These are phyloP conservation scores for Microascus cirrosus DNA, from an alignment of 2,329 filamentous ascomycete genomes.

Conservation along the genomic window DNA sequence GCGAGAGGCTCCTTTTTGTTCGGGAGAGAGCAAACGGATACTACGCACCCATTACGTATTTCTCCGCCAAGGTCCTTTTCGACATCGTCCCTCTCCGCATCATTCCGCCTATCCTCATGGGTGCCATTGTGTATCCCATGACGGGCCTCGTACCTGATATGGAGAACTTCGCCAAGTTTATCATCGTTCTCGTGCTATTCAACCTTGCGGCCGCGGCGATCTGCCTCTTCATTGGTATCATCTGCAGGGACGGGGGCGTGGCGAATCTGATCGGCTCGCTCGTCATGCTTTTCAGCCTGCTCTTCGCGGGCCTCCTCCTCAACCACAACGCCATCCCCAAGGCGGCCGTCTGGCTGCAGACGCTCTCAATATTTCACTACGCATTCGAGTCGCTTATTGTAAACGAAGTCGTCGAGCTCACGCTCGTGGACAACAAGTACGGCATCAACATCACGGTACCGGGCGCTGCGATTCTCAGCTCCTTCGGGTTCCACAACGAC, in stretches of 20 bases:
- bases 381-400: slow-evolving; percentile 15
- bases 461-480: slow-evolving; percentile 84
- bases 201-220: slow-evolving; percentile 90
- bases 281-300: slow-evolving; percentile 92
- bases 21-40: slow-evolving; percentile 94
- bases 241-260: slow-evolving; percentile 83
- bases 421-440: slow-evolving; percentile 86
- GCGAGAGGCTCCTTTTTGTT: slow-evolving; percentile 82
- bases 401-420: slow-evolving; percentile 69
- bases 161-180: slow-evolving; percentile 79
- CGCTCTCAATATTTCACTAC: slow-evolving; percentile 69
- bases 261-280: slow-evolving; percentile 89
- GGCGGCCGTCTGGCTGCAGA: slow-evolving; percentile 81
- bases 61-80: slow-evolving; percentile 92
- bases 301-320: slow-evolving; percentile 87
- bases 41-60: slow-evolving; percentile 89
- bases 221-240: slow-evolving; percentile 90
- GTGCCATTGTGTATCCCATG: slow-evolving; percentile 95
- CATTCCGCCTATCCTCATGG: slow-evolving; percentile 89
- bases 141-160: slow-evolving; percentile 78
- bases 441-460: slow-evolving; percentile 94
- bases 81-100: slow-evolving; percentile 92
- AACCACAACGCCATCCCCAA: slow-evolving; percentile 89
- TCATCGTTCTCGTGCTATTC: slow-evolving; percentile 87
- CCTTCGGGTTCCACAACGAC: slow-evolving; percentile 85